Base-by-base conservation (phyloP, 371 early-diverging fungal genomes). In the Mortierella sp. region DNA sequence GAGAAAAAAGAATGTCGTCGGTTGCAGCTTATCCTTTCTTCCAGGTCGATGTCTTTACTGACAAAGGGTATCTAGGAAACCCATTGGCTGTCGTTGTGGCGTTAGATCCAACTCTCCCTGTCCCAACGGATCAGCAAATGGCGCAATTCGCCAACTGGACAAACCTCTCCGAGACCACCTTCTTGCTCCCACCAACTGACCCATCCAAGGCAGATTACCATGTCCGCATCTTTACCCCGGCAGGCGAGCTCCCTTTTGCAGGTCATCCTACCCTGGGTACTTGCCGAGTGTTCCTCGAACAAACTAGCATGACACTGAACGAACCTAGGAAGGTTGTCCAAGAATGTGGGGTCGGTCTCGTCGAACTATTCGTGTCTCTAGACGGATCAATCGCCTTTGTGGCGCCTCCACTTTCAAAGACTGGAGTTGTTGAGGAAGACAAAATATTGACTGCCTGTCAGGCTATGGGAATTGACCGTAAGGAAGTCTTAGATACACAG, bases 151-250 rank as follows among this genome's bases (percentile, higher is more conserved):
- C 75, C 53, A 75, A 69, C n/a, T 75, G 75, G 75, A 75, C 70
- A 38, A 75, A 75, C 50, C 66, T 75, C 57, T 69, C 75, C 24
- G 75, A 75, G 58, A 75, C 75, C 2, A 75, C 75, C 53, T 75
- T 75, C 50, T 55, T 75, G 32, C 70, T 75, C 40, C 75, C 75
- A 21, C 75, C 75, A 22, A 75, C 75, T 6, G 61, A 75, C 45
- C 55, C 70, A 28, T 40, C 70, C 62, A 70, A 70, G 52, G 75
- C 75, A 3, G 70, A 75, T 48, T 75, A 75, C 41, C 45, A 45
- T 3, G 75, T 69, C n/a, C 65, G 75, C 7, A 75, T 75, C 50
- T 75, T 69, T 47, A 75, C 75, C 16, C 75, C 75, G 1, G 10
- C 62, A 10, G 11, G 19, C 1, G 75, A 75, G 50, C 62, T 75